Base-by-base conservation (phyloP, 768 basidiomycete species). In the Phaeotremella skinneri region DNA sequence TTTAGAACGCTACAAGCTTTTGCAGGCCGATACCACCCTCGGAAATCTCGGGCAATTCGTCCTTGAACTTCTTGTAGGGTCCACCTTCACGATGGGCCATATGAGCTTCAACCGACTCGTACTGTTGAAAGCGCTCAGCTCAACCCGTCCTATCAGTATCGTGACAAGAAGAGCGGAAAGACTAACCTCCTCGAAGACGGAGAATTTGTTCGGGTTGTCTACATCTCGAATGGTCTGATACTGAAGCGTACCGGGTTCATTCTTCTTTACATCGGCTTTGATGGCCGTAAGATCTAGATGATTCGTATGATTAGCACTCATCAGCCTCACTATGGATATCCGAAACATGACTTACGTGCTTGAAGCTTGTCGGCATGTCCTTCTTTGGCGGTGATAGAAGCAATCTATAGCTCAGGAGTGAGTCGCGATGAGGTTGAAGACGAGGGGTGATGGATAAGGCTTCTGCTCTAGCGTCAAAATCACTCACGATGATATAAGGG, bases 181-280 rank as follows among this genome's bases (percentile, higher is more conserved):
- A 49, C 48, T 25, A 29, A 61, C 59, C 61, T 58, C 57, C 42
- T 63, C 61, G 51, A 56, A 58, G 51, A 63, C 42, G 45, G 37
- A 29, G 45, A 63, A 49, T 17, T 29, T 52, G 29, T 58, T 56
- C 9, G 57, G 53, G 11, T 63, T 55, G n/a, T 55, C 56, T 17
- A 30, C 32, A n/a, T 42, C 43, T 39, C 59, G 50, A 1, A 58
- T 49, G 47, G 56, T 26, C 31, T 63, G 62, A 29, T 63, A 63
- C 32, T 63, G 58, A 21, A 59, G 32, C 14, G 58, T 59, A 20
- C 58, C 62, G 7, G 32, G 47, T 47, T 63, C 62, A 30, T 55
- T 54, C 39, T 49, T 37, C 4, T 50, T 52, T 25, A 50, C 60
- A n/a, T 56, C 55, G 7, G 43, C 43, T 20, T 45, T 45, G 43